Evolutionary conservation across 1,139 yeast species (phyloP).

Genomic region (Blastobotrys apis): DNA sequence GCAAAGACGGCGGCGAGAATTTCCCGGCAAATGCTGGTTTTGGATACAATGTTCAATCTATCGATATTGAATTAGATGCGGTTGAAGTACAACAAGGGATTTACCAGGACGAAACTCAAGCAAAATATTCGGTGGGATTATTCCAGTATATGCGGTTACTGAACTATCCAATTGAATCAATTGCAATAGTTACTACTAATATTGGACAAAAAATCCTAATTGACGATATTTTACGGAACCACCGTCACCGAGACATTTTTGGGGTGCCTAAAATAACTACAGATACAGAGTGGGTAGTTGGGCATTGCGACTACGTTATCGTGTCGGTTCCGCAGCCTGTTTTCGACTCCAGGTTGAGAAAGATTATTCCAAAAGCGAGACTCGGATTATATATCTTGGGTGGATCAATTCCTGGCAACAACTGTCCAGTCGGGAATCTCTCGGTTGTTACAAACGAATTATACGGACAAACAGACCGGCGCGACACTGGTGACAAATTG

Average conservation of each 20-base stretch:
- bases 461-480: slow-evolving; percentile 25
- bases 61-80: slow-evolving; percentile 36
- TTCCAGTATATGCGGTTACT: slow-evolving; percentile 47
- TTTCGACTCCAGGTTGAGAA: too few relatives aligned
- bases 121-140: slow-evolving; percentile 48
- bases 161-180: slow-evolving; percentile 42
- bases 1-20: not conserved
- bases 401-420: not conserved
- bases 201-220: slow-evolving; percentile 38
- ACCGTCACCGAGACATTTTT: slow-evolving; percentile 17
- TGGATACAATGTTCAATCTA: slow-evolving; percentile 36
- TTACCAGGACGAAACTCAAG: slow-evolving; percentile 48
- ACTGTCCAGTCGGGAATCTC: slow-evolving; percentile 26
- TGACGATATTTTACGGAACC: not conserved
- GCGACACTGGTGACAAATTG: slow-evolving; percentile 13
- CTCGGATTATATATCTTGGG: slow-evolving; percentile 5
- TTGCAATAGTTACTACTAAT: slow-evolving; percentile 44
- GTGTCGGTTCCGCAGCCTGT: slow-evolving; percentile 28
- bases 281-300: slow-evolving; percentile 31
- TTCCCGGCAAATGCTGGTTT: slow-evolving; percentile 42
- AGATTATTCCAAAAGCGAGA: slow-evolving; percentile 11
- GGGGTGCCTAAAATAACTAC: slow-evolving; percentile 33
- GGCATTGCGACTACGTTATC: slow-evolving; percentile 33
- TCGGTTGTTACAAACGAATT: slow-evolving; percentile 36
- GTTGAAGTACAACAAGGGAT: slow-evolving; percentile 29